Conservation (phyloP, 139 green algal genomes). For the Ulvella scutata region DNA sequence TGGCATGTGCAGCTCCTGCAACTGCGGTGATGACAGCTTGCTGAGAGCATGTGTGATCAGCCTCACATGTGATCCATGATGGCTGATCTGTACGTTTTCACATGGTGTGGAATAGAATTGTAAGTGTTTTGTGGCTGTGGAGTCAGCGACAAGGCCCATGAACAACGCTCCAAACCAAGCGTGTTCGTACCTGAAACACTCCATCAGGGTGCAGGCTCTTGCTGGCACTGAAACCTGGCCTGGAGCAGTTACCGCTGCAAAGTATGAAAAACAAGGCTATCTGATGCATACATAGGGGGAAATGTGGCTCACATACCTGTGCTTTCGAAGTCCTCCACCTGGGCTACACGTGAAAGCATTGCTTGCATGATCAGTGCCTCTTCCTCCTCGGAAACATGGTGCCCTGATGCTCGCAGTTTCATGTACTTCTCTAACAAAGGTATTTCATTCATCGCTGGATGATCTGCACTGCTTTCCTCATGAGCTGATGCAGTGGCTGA, state of each 20-base stretch:
- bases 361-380: not conserved
- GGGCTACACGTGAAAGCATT: not conserved
- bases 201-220: not conserved
- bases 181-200: not conserved
- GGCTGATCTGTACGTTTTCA: no score
- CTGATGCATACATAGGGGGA: not conserved
- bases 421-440: not conserved
- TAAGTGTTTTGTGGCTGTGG: no score
- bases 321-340: not conserved
- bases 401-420: not conserved
- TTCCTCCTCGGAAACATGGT: not conserved
- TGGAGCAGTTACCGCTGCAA: not conserved
- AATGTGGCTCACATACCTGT: not conserved
- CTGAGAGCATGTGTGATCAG: no score
- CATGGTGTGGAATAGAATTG: no score
- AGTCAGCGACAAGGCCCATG: no score
- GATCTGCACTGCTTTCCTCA: not conserved
- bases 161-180: not conserved
- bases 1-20: no score
- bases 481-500: not conserved
- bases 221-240: not conserved
- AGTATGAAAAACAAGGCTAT: no score
- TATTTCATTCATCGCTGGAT: not conserved
- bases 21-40: no score
- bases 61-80: no score